These are phyloP conservation scores for Meyerozyma elateridarum DNA, from an alignment of 1,139 yeast species.

Conservation along the genomic window DNA sequence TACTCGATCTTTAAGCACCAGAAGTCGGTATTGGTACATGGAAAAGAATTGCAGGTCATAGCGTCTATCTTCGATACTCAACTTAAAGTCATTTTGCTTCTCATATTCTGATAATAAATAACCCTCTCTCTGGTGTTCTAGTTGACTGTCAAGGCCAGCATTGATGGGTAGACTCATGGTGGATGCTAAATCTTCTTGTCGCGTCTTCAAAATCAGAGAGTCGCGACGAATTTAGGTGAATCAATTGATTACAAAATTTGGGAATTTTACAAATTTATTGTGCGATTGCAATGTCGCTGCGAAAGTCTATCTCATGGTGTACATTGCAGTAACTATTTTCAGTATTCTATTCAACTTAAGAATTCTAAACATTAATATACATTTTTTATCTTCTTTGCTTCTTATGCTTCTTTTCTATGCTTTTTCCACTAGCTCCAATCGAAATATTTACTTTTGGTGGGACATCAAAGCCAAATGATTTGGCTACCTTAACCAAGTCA, in stretches of 20 bases:
- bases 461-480: conserved; percentile 87
- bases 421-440: conserved; percentile 86
- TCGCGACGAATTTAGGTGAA: background rate
- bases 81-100: background rate
- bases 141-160: too few species aligned
- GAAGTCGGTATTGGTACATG: conserved; percentile 64
- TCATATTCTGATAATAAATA: background rate
- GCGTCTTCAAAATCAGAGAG: background rate
- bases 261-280: background rate
- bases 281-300: conserved; percentile 3
- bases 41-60: conserved; percentile 72
- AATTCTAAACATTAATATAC: too few species aligned
- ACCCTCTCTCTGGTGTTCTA: background rate
- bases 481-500: conserved; percentile 91
- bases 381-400: conserved; percentile 37
- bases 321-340: background rate
- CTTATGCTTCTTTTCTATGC: conserved; percentile 47
- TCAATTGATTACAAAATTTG: background rate
- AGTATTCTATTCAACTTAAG: conserved; percentile 8
- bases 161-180: too few species aligned
- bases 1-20: conserved; percentile 50
- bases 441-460: conserved; percentile 97
- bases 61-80: conserved; percentile 28
- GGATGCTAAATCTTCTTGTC: too few species aligned
- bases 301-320: too few species aligned